Conservation (phyloP, 148 eudicot genomes). For the Euryodendron excelsum region DNA sequence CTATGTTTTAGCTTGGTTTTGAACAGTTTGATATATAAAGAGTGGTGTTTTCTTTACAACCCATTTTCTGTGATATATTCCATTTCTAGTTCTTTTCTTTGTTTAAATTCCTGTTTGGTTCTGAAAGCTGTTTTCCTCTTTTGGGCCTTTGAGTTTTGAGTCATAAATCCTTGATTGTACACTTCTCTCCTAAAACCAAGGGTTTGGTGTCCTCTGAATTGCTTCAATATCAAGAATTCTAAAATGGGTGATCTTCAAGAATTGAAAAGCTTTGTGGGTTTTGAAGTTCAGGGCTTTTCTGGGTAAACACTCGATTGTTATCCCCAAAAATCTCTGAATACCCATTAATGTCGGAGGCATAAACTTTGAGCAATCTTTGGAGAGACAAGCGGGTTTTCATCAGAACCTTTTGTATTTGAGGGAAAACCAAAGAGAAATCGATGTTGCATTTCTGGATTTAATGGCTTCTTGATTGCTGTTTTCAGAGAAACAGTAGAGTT, state of each 20-base stretch:
- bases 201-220: conserved; percentile 5
- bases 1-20: too few relatives aligned
- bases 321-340: not conserved
- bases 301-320: not conserved
- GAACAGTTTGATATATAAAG: too few relatives aligned
- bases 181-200: not conserved
- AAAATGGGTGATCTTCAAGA: conserved; percentile 14
- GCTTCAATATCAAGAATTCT: conserved; percentile 9
- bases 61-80: not conserved
- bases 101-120: not conserved
- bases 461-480: conserved; percentile 12
- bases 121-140: not conserved
- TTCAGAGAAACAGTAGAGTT: conserved; percentile 18
- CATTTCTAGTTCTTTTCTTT: not conserved
- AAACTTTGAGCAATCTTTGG: not conserved
- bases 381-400: conserved; percentile 6
- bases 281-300: not conserved
- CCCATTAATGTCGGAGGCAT: not conserved
- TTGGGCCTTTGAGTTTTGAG: not conserved
- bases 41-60: conserved; percentile 8
- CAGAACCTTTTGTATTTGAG: conserved; percentile 9
- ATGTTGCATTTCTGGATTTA: conserved; percentile 2
- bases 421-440: not conserved
- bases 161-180: not conserved
- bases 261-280: not conserved